Evolutionary conservation across 805 yeast species (phyloP).

Genomic region (Starmerella geochares): DNA sequence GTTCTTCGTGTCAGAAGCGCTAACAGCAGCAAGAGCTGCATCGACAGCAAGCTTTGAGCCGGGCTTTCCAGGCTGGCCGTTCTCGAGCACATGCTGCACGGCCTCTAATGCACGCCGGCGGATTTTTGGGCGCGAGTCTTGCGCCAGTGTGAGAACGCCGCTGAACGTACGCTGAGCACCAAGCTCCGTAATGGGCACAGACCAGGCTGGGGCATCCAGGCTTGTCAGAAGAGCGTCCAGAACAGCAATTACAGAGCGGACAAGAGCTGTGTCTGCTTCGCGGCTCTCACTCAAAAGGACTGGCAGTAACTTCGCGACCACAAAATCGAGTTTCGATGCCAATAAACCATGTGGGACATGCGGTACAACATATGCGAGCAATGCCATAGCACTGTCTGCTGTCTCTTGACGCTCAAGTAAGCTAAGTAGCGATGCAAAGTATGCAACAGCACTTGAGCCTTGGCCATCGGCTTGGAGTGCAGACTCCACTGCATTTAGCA

Average conservation of each 20-base stretch:
- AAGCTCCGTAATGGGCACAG: constrained; percentile 22
- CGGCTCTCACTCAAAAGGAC: constrained; percentile 55
- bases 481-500: constrained; percentile 83
- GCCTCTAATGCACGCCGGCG: constrained; percentile 93
- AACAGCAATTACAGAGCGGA: constrained; percentile 76
- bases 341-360: constrained; percentile 59
- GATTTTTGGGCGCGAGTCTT: constrained; percentile 89
- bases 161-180: constrained; percentile 27
- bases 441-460: constrained; percentile 53
- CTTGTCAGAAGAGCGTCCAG: constrained; percentile 68
- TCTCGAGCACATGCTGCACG: constrained; percentile 49
- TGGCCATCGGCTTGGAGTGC: constrained; percentile 56
- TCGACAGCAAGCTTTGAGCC: constrained; percentile 72
- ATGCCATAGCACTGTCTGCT: constrained; percentile 67
- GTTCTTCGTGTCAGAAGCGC: constrained; percentile 36
- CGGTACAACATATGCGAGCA: constrained; percentile 70
- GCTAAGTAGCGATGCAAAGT: constrained; percentile 73
- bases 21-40: constrained; percentile 61
- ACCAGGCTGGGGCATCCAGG: constrained; percentile 76
- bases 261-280: constrained; percentile 65
- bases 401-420: constrained; percentile 68
- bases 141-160: constrained; percentile 44
- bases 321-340: constrained; percentile 63
- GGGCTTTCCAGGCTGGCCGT: constrained; percentile 71
- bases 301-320: constrained; percentile 71